Percentiles rank a stretch among this genome's conserved stretches.
Evolutionary conservation across 768 basidiomycete species (phyloP).

Genomic region (Chlorophyllum brunneum): DNA sequence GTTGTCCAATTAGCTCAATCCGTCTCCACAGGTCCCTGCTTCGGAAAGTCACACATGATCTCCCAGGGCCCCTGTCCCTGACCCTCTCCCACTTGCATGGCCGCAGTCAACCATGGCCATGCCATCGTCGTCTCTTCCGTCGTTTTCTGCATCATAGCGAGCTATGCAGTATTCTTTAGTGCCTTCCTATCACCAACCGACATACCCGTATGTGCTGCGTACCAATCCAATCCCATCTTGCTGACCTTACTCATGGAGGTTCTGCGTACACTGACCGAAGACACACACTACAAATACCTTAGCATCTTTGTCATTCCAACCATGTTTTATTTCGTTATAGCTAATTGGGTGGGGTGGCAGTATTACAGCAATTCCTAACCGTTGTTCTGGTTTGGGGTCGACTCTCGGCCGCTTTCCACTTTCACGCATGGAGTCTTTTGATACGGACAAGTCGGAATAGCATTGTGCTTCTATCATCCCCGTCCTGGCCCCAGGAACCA

Average conservation of each 20-base stretch:
- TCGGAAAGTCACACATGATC: constrained; percentile 5
- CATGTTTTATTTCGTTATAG: constrained; percentile 86
- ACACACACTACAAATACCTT: constrained; percentile 92
- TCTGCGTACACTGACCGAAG: constrained; percentile 59
- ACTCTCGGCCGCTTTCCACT: constrained; percentile 16
- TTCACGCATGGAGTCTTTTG: neutral
- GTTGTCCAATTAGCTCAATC: constrained; percentile 3
- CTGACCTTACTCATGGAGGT: constrained; percentile 35
- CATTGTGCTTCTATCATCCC: neutral
- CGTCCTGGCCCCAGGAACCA: neutral
- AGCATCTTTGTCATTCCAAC: constrained; percentile 74
- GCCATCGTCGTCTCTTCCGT: constrained; percentile 41
- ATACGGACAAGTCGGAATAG: neutral
- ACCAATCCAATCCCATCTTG: neutral
- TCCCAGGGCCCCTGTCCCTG: constrained; percentile 7
- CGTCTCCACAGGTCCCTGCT: constrained; percentile 12
- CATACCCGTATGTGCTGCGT: constrained; percentile 40
- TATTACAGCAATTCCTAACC: constrained; percentile 83
- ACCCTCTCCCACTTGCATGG: constrained; percentile 14
- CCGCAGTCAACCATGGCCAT: constrained; percentile 34
- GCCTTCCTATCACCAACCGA: constrained; percentile 55
- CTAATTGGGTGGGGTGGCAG: constrained; percentile 99
- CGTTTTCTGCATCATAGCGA: constrained; percentile 52
- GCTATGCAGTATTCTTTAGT: constrained; percentile 63
- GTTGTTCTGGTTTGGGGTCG: constrained; percentile 4